Evolutionary conservation across 2,329 filamentous ascomycete species (phyloP).

Genomic region (Ceratocystis harringtonii): DNA sequence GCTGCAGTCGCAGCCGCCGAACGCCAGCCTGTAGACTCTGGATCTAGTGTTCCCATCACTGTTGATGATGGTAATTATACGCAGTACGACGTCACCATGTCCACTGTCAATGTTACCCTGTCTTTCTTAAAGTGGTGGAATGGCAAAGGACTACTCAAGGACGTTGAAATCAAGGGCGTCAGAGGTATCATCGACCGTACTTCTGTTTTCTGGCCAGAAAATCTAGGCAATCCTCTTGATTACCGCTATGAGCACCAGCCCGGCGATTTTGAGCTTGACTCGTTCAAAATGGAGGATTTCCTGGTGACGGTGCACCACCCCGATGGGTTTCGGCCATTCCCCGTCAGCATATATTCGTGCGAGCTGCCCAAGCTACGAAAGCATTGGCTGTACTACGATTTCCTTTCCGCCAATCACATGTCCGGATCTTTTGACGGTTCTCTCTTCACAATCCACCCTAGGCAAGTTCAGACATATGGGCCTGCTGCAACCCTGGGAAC

Average conservation of each 20-base stretch:
- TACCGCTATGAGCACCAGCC: slow-evolving; percentile 78
- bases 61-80: slow-evolving; percentile 93
- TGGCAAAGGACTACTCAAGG: slow-evolving; percentile 75
- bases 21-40: slow-evolving; percentile 36
- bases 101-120: slow-evolving; percentile 87
- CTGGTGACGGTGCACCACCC: slow-evolving; percentile 87
- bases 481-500: slow-evolving; percentile 13
- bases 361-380: slow-evolving; percentile 85
- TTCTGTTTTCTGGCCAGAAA: slow-evolving; percentile 51
- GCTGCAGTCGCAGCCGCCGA: slow-evolving; percentile 73
- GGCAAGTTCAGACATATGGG: slow-evolving; percentile 52
- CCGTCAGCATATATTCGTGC: slow-evolving; percentile 89
- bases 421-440: slow-evolving; percentile 92
- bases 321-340: slow-evolving; percentile 79
- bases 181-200: slow-evolving; percentile 86
- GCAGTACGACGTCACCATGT: slow-evolving; percentile 89
- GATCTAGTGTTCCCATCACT: slow-evolving; percentile 27
- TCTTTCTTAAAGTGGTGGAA: slow-evolving; percentile 99
- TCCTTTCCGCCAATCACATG: slow-evolving; percentile 88
- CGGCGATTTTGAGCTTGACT: slow-evolving; percentile 93
- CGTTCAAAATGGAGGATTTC: slow-evolving; percentile 89
- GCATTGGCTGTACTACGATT: slow-evolving; percentile 96
- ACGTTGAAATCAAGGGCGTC: slow-evolving; percentile 89
- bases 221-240: slow-evolving; percentile 63
- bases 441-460: slow-evolving; percentile 89